Evolutionary conservation across 208 protist genomes (phyloP), one percentile per base, ranked within the genome.

Genomic region (Crithidia sp.): DNA sequence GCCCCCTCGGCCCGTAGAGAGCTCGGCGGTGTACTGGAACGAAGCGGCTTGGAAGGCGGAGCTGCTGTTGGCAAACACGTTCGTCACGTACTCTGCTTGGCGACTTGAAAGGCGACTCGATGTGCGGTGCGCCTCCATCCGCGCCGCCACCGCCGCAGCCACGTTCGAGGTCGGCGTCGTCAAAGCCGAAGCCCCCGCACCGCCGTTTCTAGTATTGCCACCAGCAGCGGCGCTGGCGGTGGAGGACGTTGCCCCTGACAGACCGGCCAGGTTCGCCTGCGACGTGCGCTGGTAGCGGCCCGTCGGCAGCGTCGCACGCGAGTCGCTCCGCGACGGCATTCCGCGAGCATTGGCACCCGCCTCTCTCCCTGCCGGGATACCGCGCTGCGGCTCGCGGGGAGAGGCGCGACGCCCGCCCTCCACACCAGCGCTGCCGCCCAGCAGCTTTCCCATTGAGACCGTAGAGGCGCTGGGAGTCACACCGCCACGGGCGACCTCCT

Each of bases 61-160:
- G 64, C 61, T 77, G 45, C 43, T 28, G 58, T 67, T 77, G 13
- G 78, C 70, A 56, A 72, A 73, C 45, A 76, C 16, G 54, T 83
- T 83, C 14, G 67, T 59, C 12, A 68, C 56, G 65, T 79, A 84
- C 64, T 79, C 79, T 10, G 71, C 69, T 57, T 75, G 67, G 66
- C 67, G 77, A 28, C 49, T 64, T 17, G 53, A 45, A 17, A 63
- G 68, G 43, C 72, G 67, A 5, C 52, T 71, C 2, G 45, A 16
- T 12, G 52, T 64, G 76, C 63, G 47, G 39, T 61, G 61, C 13
- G 67, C 50, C 13, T 56, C 40, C 10, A 28, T 65, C 10, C 67
- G 61, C 49, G 67, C 57, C 49, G 57, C 19, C 17, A 28, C 60
- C 3, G 49, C 39, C 5, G 56, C 44, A 2, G 58, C 65, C 5